Base-by-base conservation (phyloP, 192 early-diverging fungal genomes). In the Backusella tuberculispora region DNA sequence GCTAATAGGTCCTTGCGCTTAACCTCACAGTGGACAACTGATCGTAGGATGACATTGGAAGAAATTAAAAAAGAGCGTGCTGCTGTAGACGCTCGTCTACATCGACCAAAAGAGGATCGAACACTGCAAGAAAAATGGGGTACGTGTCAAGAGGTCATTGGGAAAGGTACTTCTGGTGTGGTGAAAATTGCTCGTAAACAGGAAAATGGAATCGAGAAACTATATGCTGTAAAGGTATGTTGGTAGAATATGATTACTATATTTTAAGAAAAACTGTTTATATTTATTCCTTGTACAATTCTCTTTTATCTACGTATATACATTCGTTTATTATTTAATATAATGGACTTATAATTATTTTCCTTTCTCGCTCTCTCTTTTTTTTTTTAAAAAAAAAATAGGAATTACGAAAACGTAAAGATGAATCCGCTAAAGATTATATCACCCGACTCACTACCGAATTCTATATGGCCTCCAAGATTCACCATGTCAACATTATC, bases 401-500 rank as follows among this genome's bases (percentile, higher is more conserved):
- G 90, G 95, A 98, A 74, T 97, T 99, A 83, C 88, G 92, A 71
- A 91, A 92, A 76, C 86, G 91, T 45, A 67, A 89, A 21, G 63
- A 72, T 24, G 88, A 89, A 77, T 76, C 81, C 1, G 50, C 80
- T 29, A 89, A 83, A 53, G 71, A 76, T 26, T 89, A 89, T 73
- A 79, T 89, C 69, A 83, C 85, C 12, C 83, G 87, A 24, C 68
- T 90, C 19, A 88, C 86, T 6, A 83, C 86, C 38, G 94, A 96
- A 75, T 96, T 95, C 75, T 95, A 94, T 75, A 96, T 96, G 72
- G 85, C 88, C 6, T 94, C 92, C 7, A 87, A 90, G 3, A 80
- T 96, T 5, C 84, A 91, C 44, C 93, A 95, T 75, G 78, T 83
- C 65, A 94, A 96, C 69, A 87, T 96, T 29, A 90, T 96, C 53